Percentiles rank a stretch among this genome's conserved stretches.
phyloP scores from a whole-genome alignment of 495 filamentous ascomycete genomes.

The Talaromyces borbonicus region DNA sequence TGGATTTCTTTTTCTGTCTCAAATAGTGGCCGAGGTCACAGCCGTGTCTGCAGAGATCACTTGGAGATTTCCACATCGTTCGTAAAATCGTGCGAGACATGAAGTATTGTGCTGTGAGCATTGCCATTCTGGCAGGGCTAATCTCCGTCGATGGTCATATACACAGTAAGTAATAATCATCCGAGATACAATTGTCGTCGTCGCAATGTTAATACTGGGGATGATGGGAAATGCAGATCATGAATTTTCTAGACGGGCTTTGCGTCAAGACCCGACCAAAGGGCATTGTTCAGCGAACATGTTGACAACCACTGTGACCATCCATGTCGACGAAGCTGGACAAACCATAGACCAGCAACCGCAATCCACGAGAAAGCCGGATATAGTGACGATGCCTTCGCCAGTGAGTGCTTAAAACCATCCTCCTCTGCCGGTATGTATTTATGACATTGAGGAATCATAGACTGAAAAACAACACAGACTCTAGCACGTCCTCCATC shows the following conservation, averaged over 20 bases:
- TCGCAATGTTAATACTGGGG: neutral
- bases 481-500: neutral
- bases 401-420: neutral
- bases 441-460: neutral
- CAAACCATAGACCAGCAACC: conserved; percentile 13
- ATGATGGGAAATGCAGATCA: neutral
- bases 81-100: neutral
- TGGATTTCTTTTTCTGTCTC: no score
- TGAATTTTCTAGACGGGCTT: conserved; percentile 3
- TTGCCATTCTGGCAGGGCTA: conserved; percentile 18
- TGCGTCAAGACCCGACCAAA: conserved; percentile 16
- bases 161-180: conserved; percentile 23
- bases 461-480: neutral
- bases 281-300: conserved; percentile 10
- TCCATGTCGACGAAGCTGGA: conserved; percentile 57
- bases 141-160: conserved; percentile 32
- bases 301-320: conserved; percentile 30
- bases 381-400: neutral
- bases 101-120: neutral
- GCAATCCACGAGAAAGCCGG: neutral
- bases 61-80: neutral
- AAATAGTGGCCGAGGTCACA: no score
- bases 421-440: neutral
- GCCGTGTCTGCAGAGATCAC: neutral
- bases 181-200: no score